Conservation (phyloP, 2,329 filamentous ascomycete genomes). For the Trichophaea hybrida region DNA sequence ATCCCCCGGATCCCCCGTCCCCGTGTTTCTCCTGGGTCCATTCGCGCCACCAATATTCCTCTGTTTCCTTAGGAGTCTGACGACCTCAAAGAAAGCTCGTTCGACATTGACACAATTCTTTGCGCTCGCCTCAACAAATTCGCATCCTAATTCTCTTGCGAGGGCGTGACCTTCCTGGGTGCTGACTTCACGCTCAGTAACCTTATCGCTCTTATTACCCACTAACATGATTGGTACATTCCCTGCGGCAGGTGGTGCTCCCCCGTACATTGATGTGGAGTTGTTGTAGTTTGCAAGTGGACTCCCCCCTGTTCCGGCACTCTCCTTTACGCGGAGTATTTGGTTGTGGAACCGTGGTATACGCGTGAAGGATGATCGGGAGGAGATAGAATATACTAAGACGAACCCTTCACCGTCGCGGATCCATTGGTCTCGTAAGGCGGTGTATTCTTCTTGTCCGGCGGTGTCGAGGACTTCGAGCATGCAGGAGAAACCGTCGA, state of each 20-base stretch:
- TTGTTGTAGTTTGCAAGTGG: constrained; percentile 34
- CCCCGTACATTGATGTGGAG: constrained; percentile 27
- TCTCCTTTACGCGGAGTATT: constrained; percentile 95
- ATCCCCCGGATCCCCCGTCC: constrained; percentile 12
- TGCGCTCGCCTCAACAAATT: constrained; percentile 81
- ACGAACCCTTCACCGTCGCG: constrained; percentile 95
- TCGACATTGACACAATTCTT: constrained; percentile 26
- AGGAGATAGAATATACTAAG: constrained; percentile 96
- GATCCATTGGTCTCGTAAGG: constrained; percentile 94
- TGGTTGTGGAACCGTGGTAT: constrained; percentile 95
- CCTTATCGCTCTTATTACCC: constrained; percentile 94
- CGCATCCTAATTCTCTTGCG: constrained; percentile 81
- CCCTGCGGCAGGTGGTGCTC: constrained; percentile 31
- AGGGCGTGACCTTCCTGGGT: constrained; percentile 89
- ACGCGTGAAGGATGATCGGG: constrained; percentile 81
- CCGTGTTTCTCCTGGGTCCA: constrained; percentile 8
- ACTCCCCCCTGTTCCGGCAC: constrained; percentile 40
- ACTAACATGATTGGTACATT: constrained; percentile 78
- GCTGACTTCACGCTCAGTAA: constrained; percentile 89
- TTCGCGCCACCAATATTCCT: background rate
- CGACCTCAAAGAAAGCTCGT: constrained; percentile 66
- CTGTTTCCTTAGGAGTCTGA: constrained; percentile 75
- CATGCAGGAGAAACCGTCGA: constrained; percentile 92
- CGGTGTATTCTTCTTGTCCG: constrained; percentile 96
- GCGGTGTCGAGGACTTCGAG: constrained; percentile 94